Evolutionary conservation across 257 asterid genomes (phyloP).

Genomic region (Solanum pinnatisectum): DNA sequence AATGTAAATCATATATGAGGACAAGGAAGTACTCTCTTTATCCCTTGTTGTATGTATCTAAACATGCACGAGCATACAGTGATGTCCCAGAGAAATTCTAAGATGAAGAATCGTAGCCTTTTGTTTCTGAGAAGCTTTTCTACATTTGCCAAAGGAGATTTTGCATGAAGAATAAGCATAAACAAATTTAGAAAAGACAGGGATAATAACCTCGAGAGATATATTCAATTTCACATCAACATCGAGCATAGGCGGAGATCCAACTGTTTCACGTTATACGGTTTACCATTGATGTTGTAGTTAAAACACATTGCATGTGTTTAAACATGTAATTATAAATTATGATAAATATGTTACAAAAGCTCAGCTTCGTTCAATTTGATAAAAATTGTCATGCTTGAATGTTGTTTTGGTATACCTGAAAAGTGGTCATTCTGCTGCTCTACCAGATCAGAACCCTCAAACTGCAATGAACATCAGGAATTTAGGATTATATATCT

Average conservation of each 20-base stretch:
- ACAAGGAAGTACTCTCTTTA: not conserved
- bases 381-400: not conserved
- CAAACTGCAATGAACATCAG: constrained; percentile 40
- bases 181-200: not conserved
- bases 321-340: not conserved
- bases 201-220: constrained; percentile 30
- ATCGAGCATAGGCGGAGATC: constrained; percentile 39
- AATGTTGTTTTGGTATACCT: constrained; percentile 25
- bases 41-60: not conserved
- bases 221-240: constrained; percentile 48
- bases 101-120: not conserved
- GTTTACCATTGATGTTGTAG: constrained; percentile 77
- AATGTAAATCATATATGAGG: not conserved
- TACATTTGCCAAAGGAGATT: not conserved
- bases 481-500: not conserved
- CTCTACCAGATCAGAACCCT: constrained; percentile 63
- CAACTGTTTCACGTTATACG: constrained; percentile 50
- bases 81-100: not conserved
- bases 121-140: not conserved
- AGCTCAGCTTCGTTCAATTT: not conserved
- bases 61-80: not conserved
- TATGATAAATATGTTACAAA: not conserved
- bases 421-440: constrained; percentile 69
- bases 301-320: not conserved
- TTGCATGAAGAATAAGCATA: not conserved